These are phyloP conservation scores for Gonium pectorale DNA, from an alignment of 139 green algal species.

Conservation along the genomic window DNA sequence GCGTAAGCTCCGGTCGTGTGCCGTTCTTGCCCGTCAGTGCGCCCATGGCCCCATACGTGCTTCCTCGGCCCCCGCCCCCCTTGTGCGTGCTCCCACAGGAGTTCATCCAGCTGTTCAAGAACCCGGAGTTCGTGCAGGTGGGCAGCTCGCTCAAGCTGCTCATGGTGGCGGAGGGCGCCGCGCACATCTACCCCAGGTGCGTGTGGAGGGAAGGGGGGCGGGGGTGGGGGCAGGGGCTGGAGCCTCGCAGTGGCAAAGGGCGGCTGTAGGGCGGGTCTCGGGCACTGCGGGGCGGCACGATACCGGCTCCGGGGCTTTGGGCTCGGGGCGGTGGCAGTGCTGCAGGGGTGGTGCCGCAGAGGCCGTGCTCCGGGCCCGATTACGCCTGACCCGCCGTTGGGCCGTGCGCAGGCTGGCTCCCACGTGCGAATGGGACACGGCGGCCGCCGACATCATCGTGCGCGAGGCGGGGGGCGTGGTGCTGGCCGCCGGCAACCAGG, in stretches of 20 bases:
- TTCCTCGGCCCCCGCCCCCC: too few relatives aligned
- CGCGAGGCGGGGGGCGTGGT: constrained; percentile 85
- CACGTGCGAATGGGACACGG: constrained; percentile 90
- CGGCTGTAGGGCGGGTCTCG: too few relatives aligned
- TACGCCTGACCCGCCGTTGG: not conserved
- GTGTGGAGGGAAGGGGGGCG: not conserved
- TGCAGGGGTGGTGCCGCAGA: too few relatives aligned
- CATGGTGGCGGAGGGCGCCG: constrained; percentile 85
- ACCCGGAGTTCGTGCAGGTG: constrained; percentile 76
- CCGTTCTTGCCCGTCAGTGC: too few relatives aligned
- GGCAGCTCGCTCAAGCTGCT: constrained; percentile 89
- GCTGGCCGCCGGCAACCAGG: constrained; percentile 80
- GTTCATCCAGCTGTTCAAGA: constrained; percentile 77
- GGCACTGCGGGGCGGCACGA: not conserved
- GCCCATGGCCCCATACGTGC: too few relatives aligned
- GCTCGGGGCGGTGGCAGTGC: not conserved
- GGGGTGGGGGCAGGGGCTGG: not conserved
- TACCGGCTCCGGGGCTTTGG: not conserved
- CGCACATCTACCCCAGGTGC: constrained; percentile 85
- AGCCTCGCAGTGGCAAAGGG: too few relatives aligned
- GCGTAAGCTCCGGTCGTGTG: too few relatives aligned
- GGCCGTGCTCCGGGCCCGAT: too few relatives aligned
- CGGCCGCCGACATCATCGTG: constrained; percentile 88
- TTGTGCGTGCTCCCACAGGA: constrained; percentile 47
- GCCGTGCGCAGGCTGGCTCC: constrained; percentile 53